Conservation (phyloP, 1,139 yeast species). For the Groenewaldozyma sp. region DNA sequence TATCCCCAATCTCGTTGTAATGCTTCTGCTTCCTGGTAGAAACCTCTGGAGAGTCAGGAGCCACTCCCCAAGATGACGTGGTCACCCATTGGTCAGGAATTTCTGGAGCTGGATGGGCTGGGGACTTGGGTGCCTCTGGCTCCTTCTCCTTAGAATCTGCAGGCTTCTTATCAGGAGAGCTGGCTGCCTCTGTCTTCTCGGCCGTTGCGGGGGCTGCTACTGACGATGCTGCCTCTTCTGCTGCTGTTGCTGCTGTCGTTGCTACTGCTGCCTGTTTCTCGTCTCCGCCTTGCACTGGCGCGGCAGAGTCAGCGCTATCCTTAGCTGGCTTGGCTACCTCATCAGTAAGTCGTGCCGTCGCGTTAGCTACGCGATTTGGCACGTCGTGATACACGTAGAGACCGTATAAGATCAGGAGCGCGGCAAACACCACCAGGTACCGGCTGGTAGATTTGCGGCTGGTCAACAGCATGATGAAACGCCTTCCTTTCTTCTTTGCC, state of each 20-base stretch:
- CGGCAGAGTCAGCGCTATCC: background rate
- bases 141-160: too few relatives aligned
- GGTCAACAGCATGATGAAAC: slow-evolving; percentile 1
- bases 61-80: background rate
- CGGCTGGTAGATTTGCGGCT: slow-evolving; percentile 2
- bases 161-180: too few relatives aligned
- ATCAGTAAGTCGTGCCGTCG: background rate
- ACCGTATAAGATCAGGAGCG: slow-evolving; percentile 1
- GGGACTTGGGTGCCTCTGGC: background rate
- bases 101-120: background rate
- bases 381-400: slow-evolving; percentile 1
- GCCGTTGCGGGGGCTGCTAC: background rate
- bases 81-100: background rate
- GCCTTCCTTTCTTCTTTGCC: too few relatives aligned
- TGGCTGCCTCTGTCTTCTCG: background rate
- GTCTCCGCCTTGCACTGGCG: background rate
- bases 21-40: slow-evolving; percentile 3
- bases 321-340: background rate
- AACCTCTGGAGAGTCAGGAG: background rate
- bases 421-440: background rate
- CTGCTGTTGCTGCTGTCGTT: background rate
- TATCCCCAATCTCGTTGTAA: slow-evolving; percentile 6
- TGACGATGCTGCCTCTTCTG: background rate
- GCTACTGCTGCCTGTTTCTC: background rate
- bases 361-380: too few relatives aligned